Conservation (phyloP, 768 basidiomycete species). For the Auricularia sp. region DNA sequence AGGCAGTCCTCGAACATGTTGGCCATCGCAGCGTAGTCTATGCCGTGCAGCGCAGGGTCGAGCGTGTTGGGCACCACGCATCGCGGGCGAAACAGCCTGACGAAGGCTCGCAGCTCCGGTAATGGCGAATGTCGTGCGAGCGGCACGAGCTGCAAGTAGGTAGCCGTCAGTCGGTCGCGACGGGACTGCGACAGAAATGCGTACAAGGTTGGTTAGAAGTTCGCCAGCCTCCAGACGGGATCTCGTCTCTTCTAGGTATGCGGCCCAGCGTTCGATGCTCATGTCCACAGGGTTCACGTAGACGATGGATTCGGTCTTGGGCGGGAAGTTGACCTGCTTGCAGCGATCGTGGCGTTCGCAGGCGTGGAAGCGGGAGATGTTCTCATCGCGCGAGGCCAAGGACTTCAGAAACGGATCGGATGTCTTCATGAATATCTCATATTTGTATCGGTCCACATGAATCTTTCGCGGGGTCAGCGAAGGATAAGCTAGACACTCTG, state of each 20-base stretch:
- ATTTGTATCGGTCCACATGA: constrained; percentile 86
- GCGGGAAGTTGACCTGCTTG: constrained; percentile 33
- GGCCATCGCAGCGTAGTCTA: constrained; percentile 69
- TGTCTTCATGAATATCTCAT: constrained; percentile 46
- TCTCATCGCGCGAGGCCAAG: constrained; percentile 50
- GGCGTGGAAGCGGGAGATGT: constrained; percentile 77
- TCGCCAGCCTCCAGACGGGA: constrained; percentile 34
- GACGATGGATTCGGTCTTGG: constrained; percentile 49
- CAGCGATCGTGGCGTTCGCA: constrained; percentile 82
- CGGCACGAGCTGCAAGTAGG: constrained; percentile 53
- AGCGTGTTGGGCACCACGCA: constrained; percentile 74
- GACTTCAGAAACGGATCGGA: constrained; percentile 51
- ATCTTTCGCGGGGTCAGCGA: constrained; percentile 36
- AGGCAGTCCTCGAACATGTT: constrained; percentile 57
- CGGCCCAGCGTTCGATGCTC: constrained; percentile 46
- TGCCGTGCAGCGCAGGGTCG: constrained; percentile 34
- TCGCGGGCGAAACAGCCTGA: constrained; percentile 69
- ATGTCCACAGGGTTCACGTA: constrained; percentile 79
- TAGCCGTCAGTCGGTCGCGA: neutral
- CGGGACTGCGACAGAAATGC: neutral
- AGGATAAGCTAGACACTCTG: neutral
- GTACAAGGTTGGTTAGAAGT: constrained; percentile 53
- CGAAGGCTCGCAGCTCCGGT: constrained; percentile 74
- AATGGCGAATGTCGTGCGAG: constrained; percentile 81
- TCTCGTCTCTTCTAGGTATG: constrained; percentile 34